Conservation (phyloP, 2,329 filamentous ascomycete genomes). For the Ceratocystiopsis brevicomis region DNA sequence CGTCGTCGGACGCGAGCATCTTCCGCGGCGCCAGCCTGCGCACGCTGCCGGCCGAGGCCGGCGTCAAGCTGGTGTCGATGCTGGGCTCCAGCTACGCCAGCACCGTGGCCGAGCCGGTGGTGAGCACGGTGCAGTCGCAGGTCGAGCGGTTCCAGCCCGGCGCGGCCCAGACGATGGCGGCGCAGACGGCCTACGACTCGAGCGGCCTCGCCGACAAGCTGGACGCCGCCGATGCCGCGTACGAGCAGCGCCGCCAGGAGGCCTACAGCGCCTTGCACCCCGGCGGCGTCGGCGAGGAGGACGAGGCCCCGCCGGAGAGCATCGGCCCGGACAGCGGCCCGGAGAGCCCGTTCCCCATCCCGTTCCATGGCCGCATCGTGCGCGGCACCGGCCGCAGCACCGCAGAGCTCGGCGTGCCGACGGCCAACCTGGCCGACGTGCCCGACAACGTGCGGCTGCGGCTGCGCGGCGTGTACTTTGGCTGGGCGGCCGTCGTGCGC, state of each 20-base stretch:
- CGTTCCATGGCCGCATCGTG: constrained; percentile 29
- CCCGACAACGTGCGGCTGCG: constrained; percentile 32
- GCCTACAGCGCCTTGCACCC: constrained; percentile 17
- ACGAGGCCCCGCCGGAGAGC: constrained; percentile 18
- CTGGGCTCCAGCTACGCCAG: constrained; percentile 21
- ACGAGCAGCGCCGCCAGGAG: constrained; percentile 15
- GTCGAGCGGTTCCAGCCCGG: constrained; percentile 20
- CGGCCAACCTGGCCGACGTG: constrained; percentile 33
- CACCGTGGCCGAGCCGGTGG: constrained; percentile 10
- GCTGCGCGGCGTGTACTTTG: constrained; percentile 43
- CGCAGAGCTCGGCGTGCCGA: constrained; percentile 27
- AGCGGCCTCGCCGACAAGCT: constrained; percentile 16
- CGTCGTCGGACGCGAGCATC: constrained; percentile 39
- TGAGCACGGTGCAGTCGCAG: constrained; percentile 22
- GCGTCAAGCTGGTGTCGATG: constrained; percentile 35
- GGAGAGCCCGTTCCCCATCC: constrained; percentile 31
- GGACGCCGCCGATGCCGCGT: constrained; percentile 18
- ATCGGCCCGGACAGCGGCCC: constrained; percentile 33
- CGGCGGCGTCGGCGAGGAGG: constrained; percentile 8
- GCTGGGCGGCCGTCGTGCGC: constrained; percentile 33
- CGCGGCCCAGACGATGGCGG: constrained; percentile 22
- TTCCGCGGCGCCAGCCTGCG: constrained; percentile 44
- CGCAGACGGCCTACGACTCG: constrained; percentile 20
- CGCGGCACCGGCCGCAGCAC: constrained; percentile 23
- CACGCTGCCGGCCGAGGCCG: constrained; percentile 47